Evolutionary conservation across 352 stramenopile genomes (phyloP).

Genomic region (Discostella stelligera): DNA sequence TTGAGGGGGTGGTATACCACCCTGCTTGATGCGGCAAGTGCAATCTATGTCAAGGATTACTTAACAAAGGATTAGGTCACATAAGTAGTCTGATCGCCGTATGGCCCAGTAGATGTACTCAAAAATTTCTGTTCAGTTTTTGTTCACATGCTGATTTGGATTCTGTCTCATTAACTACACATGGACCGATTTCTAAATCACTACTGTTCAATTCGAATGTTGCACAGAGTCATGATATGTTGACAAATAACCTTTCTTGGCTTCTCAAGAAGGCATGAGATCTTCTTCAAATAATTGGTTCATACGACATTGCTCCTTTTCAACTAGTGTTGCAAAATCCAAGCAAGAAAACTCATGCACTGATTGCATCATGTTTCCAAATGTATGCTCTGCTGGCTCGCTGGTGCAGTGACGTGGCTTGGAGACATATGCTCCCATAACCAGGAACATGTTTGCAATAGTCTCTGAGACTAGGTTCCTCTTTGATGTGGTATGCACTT

Average conservation of each 20-base stretch:
- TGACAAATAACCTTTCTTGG: not conserved
- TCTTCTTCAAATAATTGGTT: slow-evolving; percentile 4
- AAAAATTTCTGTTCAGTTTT: no score
- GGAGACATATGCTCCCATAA: not conserved
- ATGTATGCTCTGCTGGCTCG: slow-evolving; percentile 12
- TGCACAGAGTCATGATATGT: slow-evolving; percentile 3
- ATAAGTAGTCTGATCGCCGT: no score
- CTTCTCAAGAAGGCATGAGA: not conserved
- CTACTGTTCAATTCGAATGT: not conserved
- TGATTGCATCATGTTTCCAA: slow-evolving; percentile 4
- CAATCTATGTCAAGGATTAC: no score
- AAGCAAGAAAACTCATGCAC: slow-evolving; percentile 8
- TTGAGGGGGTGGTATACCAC: no score
- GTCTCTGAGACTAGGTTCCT: slow-evolving; percentile 4
- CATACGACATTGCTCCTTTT: not conserved
- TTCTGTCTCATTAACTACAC: no score
- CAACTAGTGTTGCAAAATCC: slow-evolving; percentile 7
- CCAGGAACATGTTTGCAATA: not conserved
- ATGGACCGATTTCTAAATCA: no score
- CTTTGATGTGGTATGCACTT: slow-evolving; percentile 2
- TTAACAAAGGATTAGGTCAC: no score
- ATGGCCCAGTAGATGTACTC: no score
- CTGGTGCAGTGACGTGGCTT: slow-evolving; percentile 8
- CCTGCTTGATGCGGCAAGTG: no score
- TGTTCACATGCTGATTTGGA: no score